Percentiles rank a stretch among this genome's conserved stretches.
Evolutionary conservation across 345 rosid species (phyloP).

Genomic region (Citrus maxima): DNA sequence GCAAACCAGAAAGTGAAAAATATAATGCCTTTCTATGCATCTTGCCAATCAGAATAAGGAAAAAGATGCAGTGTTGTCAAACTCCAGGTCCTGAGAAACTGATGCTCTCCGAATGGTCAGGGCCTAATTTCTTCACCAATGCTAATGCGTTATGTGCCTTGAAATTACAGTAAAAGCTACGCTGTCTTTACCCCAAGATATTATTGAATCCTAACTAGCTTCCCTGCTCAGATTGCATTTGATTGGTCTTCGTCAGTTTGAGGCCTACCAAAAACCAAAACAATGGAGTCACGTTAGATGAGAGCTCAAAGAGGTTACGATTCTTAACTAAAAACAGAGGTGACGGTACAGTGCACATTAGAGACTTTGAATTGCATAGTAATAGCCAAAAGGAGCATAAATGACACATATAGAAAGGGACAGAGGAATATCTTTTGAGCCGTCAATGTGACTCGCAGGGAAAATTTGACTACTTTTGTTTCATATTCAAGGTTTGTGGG

Average conservation of each 20-base stretch:
- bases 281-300: neutral
- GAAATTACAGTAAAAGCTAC: neutral
- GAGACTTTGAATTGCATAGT: neutral
- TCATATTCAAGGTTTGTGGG: neutral
- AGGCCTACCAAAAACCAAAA: constrained; percentile 1
- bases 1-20: neutral
- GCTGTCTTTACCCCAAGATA: neutral
- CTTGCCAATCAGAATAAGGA: neutral
- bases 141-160: neutral
- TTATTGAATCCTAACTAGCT: constrained; percentile 1
- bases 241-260: neutral
- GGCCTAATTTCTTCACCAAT: neutral
- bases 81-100: neutral
- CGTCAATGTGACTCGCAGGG: neutral
- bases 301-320: neutral
- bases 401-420: neutral
- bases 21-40: neutral
- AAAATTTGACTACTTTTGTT: neutral
- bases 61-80: neutral
- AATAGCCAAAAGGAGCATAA: neutral
- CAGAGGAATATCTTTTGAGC: neutral
- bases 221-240: neutral
- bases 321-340: neutral
- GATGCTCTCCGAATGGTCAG: neutral
- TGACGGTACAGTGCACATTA: no score